Base-by-base conservation (phyloP, 768 basidiomycete species). In the Trametes villosa region DNA sequence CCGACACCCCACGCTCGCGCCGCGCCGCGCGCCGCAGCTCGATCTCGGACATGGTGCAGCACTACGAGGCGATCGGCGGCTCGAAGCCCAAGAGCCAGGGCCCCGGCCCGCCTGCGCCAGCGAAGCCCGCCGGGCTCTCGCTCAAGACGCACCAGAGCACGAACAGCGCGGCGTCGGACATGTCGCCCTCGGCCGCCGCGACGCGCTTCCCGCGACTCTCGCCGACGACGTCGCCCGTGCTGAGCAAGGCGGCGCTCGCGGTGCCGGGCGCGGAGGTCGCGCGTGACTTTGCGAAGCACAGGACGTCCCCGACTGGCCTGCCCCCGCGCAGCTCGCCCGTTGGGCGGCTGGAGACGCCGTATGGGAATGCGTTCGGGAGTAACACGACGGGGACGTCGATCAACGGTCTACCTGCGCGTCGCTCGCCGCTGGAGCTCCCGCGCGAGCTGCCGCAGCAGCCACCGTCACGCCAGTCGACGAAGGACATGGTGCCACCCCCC, bases 41-140 rank as follows among this genome's bases (percentile, higher is more conserved):
- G 0, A 94, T 94, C 66, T 86, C 91, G 40, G 86, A 94, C 68
- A 92, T 94, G 85, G 92, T 94, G 26, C 89, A 91, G 65, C 83
- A 79, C 45, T 94, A 87, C 71, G 92, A 94, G 72, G 83, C 86
- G 8, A 85, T 93, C 55, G 81, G 79, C 41, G 65, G 59, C 26
- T 48, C 31, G 18, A 57, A 40, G 11, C 12, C 57, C 27, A 59
- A 44, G 41, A 22, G 26, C 34, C 45, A 53, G 8, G 56, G 57
- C 31, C 62, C 51, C 6, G 56, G 59, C 9, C 41, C 64, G 6
- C 55, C 49, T n/a, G 54, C 67, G 6, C 62, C 66, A 11, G 56
- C 67, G 7, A 80, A 77, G 59, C 68, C 76, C 18, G 50, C 69
- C 18, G 70, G 64, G n/a, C 61, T 74, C 46, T 65, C 68, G 31